Evolutionary conservation across 164 flowering plant species (phyloP).

Genomic region (Magnolia sinica): DNA sequence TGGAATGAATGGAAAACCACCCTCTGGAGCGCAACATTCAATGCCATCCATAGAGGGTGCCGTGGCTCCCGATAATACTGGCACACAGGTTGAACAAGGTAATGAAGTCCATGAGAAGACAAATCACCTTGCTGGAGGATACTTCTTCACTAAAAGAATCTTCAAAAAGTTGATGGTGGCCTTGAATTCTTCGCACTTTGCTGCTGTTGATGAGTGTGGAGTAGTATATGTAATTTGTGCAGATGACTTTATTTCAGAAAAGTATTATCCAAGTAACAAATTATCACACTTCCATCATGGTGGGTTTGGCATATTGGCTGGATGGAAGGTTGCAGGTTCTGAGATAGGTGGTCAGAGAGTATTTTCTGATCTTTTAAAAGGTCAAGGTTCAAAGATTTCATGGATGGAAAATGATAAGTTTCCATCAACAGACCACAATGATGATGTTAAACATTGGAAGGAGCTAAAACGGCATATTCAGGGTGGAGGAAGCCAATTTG

Average conservation of each 20-base stretch:
- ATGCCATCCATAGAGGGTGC: slow-evolving; percentile 8
- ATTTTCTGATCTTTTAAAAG: slow-evolving; percentile 22
- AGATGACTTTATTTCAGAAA: slow-evolving; percentile 38
- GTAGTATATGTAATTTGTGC: slow-evolving; percentile 51
- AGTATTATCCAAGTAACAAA: slow-evolving; percentile 25
- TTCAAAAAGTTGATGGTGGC: slow-evolving; percentile 62
- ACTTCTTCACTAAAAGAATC: slow-evolving; percentile 25
- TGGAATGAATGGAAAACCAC: slow-evolving; percentile 31
- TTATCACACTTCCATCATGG: slow-evolving; percentile 37
- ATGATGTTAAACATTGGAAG: slow-evolving; percentile 12
- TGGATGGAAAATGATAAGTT: slow-evolving; percentile 8
- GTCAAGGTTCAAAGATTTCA: slow-evolving; percentile 8
- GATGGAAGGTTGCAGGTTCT: slow-evolving; percentile 76
- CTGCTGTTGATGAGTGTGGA: slow-evolving; percentile 74
- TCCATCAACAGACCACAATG: slow-evolving; percentile 9
- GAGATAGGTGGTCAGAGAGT: slow-evolving; percentile 55
- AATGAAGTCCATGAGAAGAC: slow-evolving; percentile 13
- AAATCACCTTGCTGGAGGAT: slow-evolving; percentile 6
- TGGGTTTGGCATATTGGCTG: slow-evolving; percentile 46
- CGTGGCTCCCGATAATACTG: slow-evolving; percentile 8
- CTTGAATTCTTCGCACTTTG: slow-evolving; percentile 59
- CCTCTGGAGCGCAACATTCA: slow-evolving; percentile 15
- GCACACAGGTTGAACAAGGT: slow-evolving; percentile 14
- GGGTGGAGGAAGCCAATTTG: slow-evolving; percentile 16
- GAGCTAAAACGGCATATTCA: slow-evolving; percentile 14